Base-by-base conservation (phyloP, 2,329 filamentous ascomycete genomes). In the Lasiodiplodia sp. region DNA sequence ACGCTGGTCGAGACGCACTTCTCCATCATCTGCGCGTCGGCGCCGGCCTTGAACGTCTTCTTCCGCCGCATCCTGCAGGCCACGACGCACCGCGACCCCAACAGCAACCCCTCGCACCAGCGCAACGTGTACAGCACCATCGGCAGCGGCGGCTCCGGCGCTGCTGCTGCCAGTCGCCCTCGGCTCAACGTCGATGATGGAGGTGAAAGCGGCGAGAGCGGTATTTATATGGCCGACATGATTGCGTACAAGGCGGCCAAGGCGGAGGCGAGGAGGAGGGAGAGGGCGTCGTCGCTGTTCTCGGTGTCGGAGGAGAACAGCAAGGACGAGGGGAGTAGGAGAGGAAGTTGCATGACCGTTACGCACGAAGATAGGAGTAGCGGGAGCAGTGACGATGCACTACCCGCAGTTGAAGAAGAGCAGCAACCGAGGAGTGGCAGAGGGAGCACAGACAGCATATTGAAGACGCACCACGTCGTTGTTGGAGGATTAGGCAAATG, bases 41-140 rank as follows among this genome's bases (percentile, higher is more conserved):
- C 79, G 0, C 82, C 82, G 0, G 80, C 82, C 0, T 74, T 84
- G n/a, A 82, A 82, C 38, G 76, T 81, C 18, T 80, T 83, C 71
- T 82, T 60, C 25, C 25, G 44, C 18, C 65, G 65, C n/a, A 18
- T 67, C 2, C 53, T 67, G 8, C 25, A 58, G 44, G 8, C 34
- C 11, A 40, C 53, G 11, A 34, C 31, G 7, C 6, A 10, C 31
- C 21, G 14, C 25, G 14, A 2, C 37, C 10, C 7, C 2, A n/a
- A 12, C 55, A 58, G 55, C 55, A 8, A 58, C 34, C 4, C n/a
- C 2, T 10, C 12, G 8, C 55, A 37, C 34, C 55, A 21, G 55
- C 55, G 55, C 55, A 21, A 28, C 12, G 14, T 16, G 28, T 57
- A 37, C 28, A n/a, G n/a, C 53, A 57, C 34, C 31, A 14, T 57